Evolutionary conservation across 2,329 filamentous ascomycete genomes (phyloP).

Genomic region (Neofusicoccum laricinum): DNA sequence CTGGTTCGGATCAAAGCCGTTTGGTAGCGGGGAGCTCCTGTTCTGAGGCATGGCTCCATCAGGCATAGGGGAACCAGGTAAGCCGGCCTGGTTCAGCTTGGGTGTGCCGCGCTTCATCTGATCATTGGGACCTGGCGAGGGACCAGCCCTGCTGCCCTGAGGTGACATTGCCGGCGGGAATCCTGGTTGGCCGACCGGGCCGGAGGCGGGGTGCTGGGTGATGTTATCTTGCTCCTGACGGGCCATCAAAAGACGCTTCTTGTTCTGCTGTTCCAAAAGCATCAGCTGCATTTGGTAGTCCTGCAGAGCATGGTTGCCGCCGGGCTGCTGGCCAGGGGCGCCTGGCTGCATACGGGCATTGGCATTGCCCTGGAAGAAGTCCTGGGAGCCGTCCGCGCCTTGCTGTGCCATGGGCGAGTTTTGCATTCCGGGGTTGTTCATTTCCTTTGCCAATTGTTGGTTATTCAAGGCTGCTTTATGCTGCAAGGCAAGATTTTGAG

Average conservation of each 20-base stretch:
- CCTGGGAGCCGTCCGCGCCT: slow-evolving; percentile 32
- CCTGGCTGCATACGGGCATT: slow-evolving; percentile 59
- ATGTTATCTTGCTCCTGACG: slow-evolving; percentile 73
- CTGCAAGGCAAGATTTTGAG: slow-evolving; percentile 78
- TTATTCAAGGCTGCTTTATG: slow-evolving; percentile 77
- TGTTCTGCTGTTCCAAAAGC: slow-evolving; percentile 83
- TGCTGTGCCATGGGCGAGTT: slow-evolving; percentile 79
- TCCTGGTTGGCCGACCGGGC: slow-evolving; percentile 40
- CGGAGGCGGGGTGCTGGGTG: slow-evolving; percentile 48
- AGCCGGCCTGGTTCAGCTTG: slow-evolving; percentile 66
- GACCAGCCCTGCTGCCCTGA: slow-evolving; percentile 64
- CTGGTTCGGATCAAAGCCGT: slow-evolving; percentile 51
- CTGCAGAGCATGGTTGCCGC: slow-evolving; percentile 76
- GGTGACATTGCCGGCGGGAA: slow-evolving; percentile 68
- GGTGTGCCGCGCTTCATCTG: slow-evolving; percentile 77
- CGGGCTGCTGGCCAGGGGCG: slow-evolving; percentile 45
- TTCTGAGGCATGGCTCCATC: slow-evolving; percentile 65
- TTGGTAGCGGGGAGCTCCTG: slow-evolving; percentile 59
- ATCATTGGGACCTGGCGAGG: slow-evolving; percentile 74
- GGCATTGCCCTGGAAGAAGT: slow-evolving; percentile 35
- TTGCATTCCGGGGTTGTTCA: slow-evolving; percentile 67
- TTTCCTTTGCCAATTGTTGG: slow-evolving; percentile 74
- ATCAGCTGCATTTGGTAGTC: slow-evolving; percentile 90
- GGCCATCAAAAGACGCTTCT: slow-evolving; percentile 81
- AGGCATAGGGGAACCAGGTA: slow-evolving; percentile 66